Conservation (phyloP, 352 stramenopile species). For the Pythium dissotocum region DNA sequence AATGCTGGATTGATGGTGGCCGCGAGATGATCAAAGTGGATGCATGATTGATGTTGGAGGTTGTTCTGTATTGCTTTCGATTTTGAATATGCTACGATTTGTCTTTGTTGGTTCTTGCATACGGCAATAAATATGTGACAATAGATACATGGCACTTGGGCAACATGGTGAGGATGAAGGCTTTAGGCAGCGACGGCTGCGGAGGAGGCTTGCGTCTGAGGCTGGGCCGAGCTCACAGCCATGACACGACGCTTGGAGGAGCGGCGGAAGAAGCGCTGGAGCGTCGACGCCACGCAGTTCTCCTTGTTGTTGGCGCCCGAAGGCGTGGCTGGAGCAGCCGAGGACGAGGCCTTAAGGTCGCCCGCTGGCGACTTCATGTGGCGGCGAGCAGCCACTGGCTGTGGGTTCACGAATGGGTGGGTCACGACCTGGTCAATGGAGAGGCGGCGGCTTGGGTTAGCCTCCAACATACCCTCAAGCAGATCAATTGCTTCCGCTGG, state of each 20-base stretch:
- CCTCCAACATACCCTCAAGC: constrained; percentile 59
- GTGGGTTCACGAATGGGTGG: constrained; percentile 55
- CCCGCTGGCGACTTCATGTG: constrained; percentile 15
- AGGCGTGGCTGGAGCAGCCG: constrained; percentile 3
- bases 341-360: constrained; percentile 18
- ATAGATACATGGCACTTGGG: constrained; percentile 17
- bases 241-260: constrained; percentile 32
- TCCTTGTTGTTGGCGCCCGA: constrained; percentile 16
- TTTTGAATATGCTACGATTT: constrained; percentile 7
- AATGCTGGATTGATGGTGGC: neutral
- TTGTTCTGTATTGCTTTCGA: neutral
- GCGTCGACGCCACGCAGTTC: constrained; percentile 18
- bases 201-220: constrained; percentile 11
- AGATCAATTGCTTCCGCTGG: constrained; percentile 59
- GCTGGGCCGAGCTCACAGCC: constrained; percentile 31
- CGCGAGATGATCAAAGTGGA: neutral
- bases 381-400: constrained; percentile 18
- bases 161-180: neutral
- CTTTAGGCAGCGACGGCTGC: constrained; percentile 18
- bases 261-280: constrained; percentile 32
- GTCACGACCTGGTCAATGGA: constrained; percentile 61
- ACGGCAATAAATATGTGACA: constrained; percentile 29
- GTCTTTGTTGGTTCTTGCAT: constrained; percentile 9
- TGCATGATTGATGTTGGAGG: neutral
- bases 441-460: constrained; percentile 53